These are phyloP conservation scores for Saccharomyces pastorianus DNA, from an alignment of 1,139 yeast species.

Conservation along the genomic window DNA sequence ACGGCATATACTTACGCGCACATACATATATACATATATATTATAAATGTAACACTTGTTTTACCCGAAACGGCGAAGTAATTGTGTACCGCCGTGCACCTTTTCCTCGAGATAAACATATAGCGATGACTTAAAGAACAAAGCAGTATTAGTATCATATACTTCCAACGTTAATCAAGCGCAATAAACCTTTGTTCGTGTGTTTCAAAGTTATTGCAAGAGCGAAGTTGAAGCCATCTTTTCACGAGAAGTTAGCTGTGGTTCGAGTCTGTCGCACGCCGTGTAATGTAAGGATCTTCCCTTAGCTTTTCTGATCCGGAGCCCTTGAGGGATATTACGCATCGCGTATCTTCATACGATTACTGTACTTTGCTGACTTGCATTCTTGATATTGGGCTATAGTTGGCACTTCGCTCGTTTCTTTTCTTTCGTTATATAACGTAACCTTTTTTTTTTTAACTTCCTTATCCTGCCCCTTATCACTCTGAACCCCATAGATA, in stretches of 20 bases:
- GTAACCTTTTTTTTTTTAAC: background rate
- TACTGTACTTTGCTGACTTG: background rate
- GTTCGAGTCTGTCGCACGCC: background rate
- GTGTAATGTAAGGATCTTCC: conserved; percentile 1
- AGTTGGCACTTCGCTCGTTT: background rate
- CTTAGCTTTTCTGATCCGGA: background rate
- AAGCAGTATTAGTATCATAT: background rate
- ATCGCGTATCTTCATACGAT: conserved; percentile 1
- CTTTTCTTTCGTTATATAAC: background rate
- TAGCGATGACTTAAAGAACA: background rate
- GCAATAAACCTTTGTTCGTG: background rate
- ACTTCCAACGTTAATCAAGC: background rate
- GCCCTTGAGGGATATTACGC: background rate
- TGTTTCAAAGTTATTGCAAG: background rate
- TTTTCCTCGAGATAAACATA: background rate
- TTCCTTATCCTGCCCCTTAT: background rate
- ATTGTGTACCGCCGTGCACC: background rate
- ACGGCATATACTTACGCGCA: background rate
- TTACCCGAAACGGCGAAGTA: background rate
- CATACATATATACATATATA: conserved; percentile 1
- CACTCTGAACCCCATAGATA: background rate
- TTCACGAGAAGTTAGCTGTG: background rate
- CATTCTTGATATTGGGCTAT: background rate
- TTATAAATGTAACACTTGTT: background rate
- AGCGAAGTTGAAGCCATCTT: background rate